Conservation (phyloP, 2,329 filamentous ascomycete genomes). For the Pyrenophora graminea region DNA sequence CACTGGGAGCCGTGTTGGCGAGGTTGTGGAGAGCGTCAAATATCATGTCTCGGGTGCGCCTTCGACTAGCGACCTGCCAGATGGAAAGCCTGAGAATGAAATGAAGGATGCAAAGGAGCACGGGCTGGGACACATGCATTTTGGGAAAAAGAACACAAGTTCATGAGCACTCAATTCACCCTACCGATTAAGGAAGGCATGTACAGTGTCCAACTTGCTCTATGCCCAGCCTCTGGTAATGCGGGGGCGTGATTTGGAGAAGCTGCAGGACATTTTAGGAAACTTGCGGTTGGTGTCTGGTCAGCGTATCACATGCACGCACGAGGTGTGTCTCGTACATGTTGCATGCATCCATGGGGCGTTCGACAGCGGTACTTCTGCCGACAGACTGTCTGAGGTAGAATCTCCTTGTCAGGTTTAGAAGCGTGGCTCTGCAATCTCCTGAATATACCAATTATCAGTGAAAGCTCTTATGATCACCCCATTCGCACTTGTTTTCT, state of each 20-base stretch:
- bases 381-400: background rate
- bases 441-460: constrained; percentile 22
- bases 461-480: background rate
- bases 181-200: background rate
- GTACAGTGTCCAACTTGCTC: background rate
- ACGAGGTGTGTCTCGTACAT: constrained; percentile 24
- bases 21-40: constrained; percentile 32
- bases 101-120: constrained; percentile 44
- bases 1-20: constrained; percentile 16
- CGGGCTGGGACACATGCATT: constrained; percentile 36
- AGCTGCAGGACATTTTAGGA: constrained; percentile 9
- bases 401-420: background rate
- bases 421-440: constrained; percentile 1
- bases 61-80: constrained; percentile 49
- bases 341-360: constrained; percentile 23
- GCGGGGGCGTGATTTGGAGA: constrained; percentile 13
- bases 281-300: constrained; percentile 10
- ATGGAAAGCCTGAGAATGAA: constrained; percentile 47
- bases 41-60: constrained; percentile 39
- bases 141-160: constrained; percentile 26
- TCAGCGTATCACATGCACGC: constrained; percentile 33
- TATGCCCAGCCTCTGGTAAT: background rate
- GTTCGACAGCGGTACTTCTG: constrained; percentile 21
- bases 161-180: constrained; percentile 14
- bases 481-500: too few relatives aligned